phyloP scores from a whole-genome alignment of 1,139 yeast species.

The Geotrichum armillariae region DNA sequence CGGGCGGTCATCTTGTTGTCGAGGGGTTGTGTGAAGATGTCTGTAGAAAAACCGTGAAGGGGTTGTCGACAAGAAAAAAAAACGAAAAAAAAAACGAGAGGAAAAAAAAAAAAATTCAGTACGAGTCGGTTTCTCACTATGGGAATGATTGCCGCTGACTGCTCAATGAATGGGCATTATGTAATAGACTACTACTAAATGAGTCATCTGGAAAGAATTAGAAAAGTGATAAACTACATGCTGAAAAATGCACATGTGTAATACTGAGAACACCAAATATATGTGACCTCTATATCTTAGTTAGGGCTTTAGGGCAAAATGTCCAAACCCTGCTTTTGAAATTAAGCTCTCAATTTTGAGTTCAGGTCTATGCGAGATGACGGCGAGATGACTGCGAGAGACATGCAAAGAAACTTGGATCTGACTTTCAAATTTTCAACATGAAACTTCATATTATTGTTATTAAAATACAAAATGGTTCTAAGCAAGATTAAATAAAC shows the following conservation, averaged over 20 bases:
- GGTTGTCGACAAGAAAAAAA: constrained; percentile 20
- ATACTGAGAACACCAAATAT: background rate
- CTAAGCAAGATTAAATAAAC: no score
- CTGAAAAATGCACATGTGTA: background rate
- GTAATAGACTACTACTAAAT: background rate
- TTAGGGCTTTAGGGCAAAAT: constrained; percentile 3
- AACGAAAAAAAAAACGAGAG: constrained; percentile 11
- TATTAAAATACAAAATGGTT: no score
- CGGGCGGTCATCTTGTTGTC: constrained; percentile 37
- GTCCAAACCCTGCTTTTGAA: background rate
- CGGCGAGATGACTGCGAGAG: no score
- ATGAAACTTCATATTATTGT: no score
- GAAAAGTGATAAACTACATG: background rate
- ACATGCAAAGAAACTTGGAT: no score
- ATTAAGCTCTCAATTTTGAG: background rate
- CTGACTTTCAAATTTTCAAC: no score
- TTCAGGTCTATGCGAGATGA: no score
- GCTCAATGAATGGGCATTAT: background rate
- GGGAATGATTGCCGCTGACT: background rate
- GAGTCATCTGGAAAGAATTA: background rate
- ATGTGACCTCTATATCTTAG: background rate
- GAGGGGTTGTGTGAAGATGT: constrained; percentile 21
- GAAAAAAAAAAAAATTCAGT: constrained; percentile 13
- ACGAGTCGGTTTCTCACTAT: background rate
- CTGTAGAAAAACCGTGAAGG: constrained; percentile 23